Percentiles rank a stretch among this genome's conserved stretches.
phyloP scores from a whole-genome alignment of 768 basidiomycete species.

The Coprinellus aureogranulatus region DNA sequence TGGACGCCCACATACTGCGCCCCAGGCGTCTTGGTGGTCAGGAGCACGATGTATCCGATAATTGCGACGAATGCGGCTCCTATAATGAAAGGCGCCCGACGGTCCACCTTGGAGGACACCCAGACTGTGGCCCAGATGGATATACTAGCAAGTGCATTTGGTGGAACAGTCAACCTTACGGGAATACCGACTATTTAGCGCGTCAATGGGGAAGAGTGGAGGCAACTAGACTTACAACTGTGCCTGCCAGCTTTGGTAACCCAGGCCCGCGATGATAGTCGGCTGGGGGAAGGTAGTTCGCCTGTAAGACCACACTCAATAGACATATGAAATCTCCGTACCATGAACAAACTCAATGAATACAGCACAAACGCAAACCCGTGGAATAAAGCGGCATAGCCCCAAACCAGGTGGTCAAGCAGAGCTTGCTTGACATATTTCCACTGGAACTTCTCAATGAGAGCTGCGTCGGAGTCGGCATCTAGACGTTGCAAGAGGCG shows the following conservation, averaged over 20 bases:
- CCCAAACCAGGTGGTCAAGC: constrained; percentile 58
- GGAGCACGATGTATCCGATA: constrained; percentile 57
- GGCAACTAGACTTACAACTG: constrained; percentile 43
- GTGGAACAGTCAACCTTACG: constrained; percentile 55
- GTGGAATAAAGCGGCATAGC: constrained; percentile 59
- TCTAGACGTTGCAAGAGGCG: constrained; percentile 48
- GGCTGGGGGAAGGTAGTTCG: constrained; percentile 34
- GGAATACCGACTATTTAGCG: not conserved
- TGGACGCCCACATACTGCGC: constrained; percentile 58
- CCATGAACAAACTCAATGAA: constrained; percentile 58
- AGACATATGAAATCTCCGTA: constrained; percentile 19
- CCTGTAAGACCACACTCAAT: not conserved
- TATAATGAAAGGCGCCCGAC: constrained; percentile 54
- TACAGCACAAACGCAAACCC: constrained; percentile 60
- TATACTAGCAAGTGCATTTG: constrained; percentile 49
- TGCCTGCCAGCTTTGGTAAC: constrained; percentile 59
- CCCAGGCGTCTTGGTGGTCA: constrained; percentile 44
- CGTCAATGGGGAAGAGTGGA: not conserved
- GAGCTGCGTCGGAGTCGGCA: constrained; percentile 53
- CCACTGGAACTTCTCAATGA: constrained; percentile 57
- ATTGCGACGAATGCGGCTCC: constrained; percentile 47
- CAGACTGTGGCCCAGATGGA: constrained; percentile 52
- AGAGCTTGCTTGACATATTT: constrained; percentile 53
- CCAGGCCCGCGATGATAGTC: constrained; percentile 56
- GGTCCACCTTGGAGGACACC: constrained; percentile 44